Evolutionary conservation across 495 filamentous ascomycete genomes (phyloP), one percentile per base, ranked within the genome.

Genomic region (Penicillium roqueforti): DNA sequence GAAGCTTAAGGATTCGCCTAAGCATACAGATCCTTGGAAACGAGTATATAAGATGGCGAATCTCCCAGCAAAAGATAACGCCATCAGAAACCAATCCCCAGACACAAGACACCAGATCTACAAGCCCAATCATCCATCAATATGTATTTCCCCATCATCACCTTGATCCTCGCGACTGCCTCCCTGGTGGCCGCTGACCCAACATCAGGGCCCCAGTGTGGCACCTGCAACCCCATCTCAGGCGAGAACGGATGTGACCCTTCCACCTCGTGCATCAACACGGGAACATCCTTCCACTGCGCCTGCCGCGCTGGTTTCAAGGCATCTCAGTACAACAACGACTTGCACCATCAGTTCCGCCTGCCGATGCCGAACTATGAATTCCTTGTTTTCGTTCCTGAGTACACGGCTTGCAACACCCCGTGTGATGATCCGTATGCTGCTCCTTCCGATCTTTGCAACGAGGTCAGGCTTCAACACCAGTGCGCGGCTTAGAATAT

Each of bases 211-310:
- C 48, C 62, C 10, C 57, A 52, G 6, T 74, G 71, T 54, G 70
- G 70, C 11, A 75, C 71, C 49, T 76, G 73, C 66, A 76, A 75
- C 51, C 71, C 73, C 7, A 11, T 73, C 50, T 73, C 73, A 3
- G 73, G 73, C 45, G 53, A 71, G 41, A 76, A 76, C 60, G 52
- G 59, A 54, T 76, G 73, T 53, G 73, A 75, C 47, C 54, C 70
- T 26, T 72, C 70, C 11, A 76, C 73, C 39, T 74, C 71, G 31
- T 76, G 73, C 57, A 76, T 76, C 48, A 93, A 74, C 52, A 82
- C 86, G 0, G 85, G 86, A 28, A 82, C 72, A 39, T 87, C 73
- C 64, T 93, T 87, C 56, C 91, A 89, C 69, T 91, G 86, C 13
- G 88, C 87, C 57, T 88, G 58, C 81, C 80, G 49, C 80, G 78